Evolutionary conservation across 2,329 filamentous ascomycete genomes (phyloP), one percentile per base, ranked within the genome.

Genomic region (Diplodia corticola): DNA sequence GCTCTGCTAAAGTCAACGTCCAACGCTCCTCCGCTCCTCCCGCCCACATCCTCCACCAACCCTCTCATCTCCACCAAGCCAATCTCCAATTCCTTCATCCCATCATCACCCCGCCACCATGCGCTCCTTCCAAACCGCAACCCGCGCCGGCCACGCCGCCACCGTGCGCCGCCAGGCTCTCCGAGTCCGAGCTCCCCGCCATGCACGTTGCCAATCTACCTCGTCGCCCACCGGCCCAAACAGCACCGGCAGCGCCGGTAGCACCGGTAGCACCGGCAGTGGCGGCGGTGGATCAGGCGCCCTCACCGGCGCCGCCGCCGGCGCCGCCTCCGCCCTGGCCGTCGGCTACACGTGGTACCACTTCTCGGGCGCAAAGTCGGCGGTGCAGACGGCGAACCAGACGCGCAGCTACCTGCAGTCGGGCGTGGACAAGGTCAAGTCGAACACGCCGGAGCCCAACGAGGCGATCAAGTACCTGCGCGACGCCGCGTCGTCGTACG

Each of bases 381-480:
- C 84, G 13, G 80, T 86, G 12, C 74, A 80, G 59, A 81, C 82
- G 3, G 80, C 81, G 10, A 82, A 83, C 63, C 82, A 88, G 63
- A 85, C 88, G 2, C 84, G 88, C 73, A 78, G 81, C 64, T 86
- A 89, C 73, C 85, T 89, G 76, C 78, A 88, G 46, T 80, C 82
- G 7, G 84, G 88, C 1, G 84, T 85, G 37, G 80, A 87, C 69
- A 86, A 86, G 73, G 80, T 90, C 5, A 84, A 88, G 69, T 78
- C 88, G 65, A 82, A 83, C 53, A 86, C 89, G 0, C 90, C 90
- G 0, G 84, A 86, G 67, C 83, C 88, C 15, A 89, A 90, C 69
- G 84, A 91, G 75, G 89, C 89, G 1, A 80, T 91, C 46, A 78
- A 84, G 68, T 88, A 85, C 80, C 84, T 93, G 68, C 87, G 87